These are phyloP conservation scores for Elsinoe ampelina DNA, from an alignment of 2,329 filamentous ascomycete genomes.

Conservation along the genomic window DNA sequence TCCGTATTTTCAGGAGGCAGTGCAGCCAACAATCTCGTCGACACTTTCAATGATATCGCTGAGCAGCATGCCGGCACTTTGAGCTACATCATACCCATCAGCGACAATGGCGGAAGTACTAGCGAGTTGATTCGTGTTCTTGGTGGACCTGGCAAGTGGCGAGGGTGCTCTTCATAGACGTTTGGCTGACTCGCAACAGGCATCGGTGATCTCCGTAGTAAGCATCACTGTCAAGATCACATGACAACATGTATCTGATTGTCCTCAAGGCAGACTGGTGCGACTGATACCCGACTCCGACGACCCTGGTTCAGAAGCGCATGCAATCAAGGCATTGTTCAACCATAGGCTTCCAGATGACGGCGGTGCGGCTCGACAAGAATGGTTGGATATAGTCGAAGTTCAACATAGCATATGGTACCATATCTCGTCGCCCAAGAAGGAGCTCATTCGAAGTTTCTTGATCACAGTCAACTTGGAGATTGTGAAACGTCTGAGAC, in stretches of 20 bases:
- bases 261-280: conserved; percentile 59
- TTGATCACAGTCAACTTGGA: conserved; percentile 43
- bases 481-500: conserved; percentile 39
- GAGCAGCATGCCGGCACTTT: conserved; percentile 57
- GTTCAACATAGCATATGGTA: conserved; percentile 68
- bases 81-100: conserved; percentile 87
- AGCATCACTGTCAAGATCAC: conserved; percentile 21
- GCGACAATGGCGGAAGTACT: conserved; percentile 89
- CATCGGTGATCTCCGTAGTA: conserved; percentile 69
- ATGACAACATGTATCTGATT: no score
- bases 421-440: conserved; percentile 41
- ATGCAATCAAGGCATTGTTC: conserved; percentile 73
- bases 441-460: conserved; percentile 43
- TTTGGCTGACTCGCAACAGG: conserved; percentile 24
- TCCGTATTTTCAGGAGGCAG: conserved; percentile 88
- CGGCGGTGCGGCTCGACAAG: conserved; percentile 52
- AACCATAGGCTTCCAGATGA: conserved; percentile 70
- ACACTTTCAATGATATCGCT: conserved; percentile 62
- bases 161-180: neutral
- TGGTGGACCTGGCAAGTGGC: conserved; percentile 67
- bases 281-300: conserved; percentile 68
- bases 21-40: conserved; percentile 88
- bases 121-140: conserved; percentile 91
- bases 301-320: conserved; percentile 51
- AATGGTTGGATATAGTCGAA: conserved; percentile 87